Evolutionary conservation across 2,329 filamentous ascomycete genomes (phyloP).

Genomic region (Lecanicillium sp.): DNA sequence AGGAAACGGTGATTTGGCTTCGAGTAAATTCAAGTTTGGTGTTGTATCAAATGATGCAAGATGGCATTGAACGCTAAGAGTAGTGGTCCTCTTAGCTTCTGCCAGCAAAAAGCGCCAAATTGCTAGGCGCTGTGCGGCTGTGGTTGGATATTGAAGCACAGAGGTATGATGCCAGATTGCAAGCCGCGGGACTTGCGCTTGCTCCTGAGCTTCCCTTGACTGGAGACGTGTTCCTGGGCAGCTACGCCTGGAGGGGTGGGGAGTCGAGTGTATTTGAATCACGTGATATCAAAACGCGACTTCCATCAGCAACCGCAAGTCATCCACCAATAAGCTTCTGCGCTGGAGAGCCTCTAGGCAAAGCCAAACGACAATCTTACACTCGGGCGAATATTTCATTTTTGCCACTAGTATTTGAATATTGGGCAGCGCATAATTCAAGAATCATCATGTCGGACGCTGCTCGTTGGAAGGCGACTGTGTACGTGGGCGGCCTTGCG

Average conservation of each 20-base stretch:
- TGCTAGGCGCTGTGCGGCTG: constrained; percentile 11
- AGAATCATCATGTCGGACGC: constrained; percentile 62
- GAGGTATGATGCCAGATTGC: constrained; percentile 38
- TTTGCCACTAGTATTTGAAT: no score
- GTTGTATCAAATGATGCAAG: constrained; percentile 13
- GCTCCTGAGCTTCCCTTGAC: constrained; percentile 20
- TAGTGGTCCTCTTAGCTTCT: constrained; percentile 18
- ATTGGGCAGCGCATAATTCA: neutral
- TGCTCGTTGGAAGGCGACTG: constrained; percentile 77
- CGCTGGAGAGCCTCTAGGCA: no score
- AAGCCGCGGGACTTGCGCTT: constrained; percentile 19
- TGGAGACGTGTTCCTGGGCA: constrained; percentile 9
- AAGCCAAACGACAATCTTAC: no score
- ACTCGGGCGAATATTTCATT: no score
- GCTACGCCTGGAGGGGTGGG: constrained; percentile 1
- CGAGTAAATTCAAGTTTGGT: constrained; percentile 12
- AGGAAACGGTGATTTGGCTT: constrained; percentile 10
- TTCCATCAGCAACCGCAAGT: no score
- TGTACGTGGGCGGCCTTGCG: constrained; percentile 87
- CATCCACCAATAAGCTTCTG: no score
- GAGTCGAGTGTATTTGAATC: constrained; percentile 7
- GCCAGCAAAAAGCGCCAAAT: constrained; percentile 20
- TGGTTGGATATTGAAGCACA: constrained; percentile 4
- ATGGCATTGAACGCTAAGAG: constrained; percentile 12
- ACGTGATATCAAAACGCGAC: constrained; percentile 17